These are phyloP conservation scores for Suillus spraguei DNA, from an alignment of 768 basidiomycete species.

Conservation along the genomic window DNA sequence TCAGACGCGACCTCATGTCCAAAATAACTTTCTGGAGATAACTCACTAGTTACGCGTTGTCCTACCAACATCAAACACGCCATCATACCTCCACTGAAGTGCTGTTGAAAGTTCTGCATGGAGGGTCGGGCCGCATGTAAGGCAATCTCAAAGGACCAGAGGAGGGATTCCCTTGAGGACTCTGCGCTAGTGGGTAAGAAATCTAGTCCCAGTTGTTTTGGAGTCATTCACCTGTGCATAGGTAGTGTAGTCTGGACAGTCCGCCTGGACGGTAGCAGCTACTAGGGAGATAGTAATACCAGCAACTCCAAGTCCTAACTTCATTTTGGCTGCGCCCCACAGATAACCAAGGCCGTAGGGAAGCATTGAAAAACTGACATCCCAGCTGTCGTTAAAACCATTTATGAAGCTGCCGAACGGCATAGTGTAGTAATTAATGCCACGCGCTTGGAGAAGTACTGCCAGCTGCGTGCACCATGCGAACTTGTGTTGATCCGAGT, in stretches of 20 bases:
- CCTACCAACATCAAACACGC: constrained; percentile 2
- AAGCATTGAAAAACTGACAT: constrained; percentile 11
- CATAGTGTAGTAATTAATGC: constrained; percentile 10
- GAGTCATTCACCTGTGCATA: constrained; percentile 51
- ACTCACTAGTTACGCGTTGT: neutral
- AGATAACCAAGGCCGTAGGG: constrained; percentile 9
- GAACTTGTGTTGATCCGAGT: neutral
- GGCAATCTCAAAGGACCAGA: constrained; percentile 64
- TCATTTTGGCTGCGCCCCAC: constrained; percentile 18
- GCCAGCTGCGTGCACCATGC: neutral
- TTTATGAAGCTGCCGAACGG: constrained; percentile 14
- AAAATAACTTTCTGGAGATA: constrained; percentile 60
- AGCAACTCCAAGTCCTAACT: constrained; percentile 28
- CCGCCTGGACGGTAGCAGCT: constrained; percentile 26
- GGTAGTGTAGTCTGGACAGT: constrained; percentile 63
- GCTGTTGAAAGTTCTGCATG: constrained; percentile 77
- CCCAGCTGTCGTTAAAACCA: constrained; percentile 9
- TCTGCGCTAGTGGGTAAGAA: constrained; percentile 35
- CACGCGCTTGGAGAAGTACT: neutral
- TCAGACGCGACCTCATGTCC: constrained; percentile 73
- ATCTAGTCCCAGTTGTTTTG: neutral
- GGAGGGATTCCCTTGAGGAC: constrained; percentile 61
- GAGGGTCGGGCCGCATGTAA: constrained; percentile 69
- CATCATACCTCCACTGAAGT: constrained; percentile 65
- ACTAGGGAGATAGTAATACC: constrained; percentile 24